Evolutionary conservation across 2,329 filamentous ascomycete genomes (phyloP).

Genomic region (Diaporthe ampelina): DNA sequence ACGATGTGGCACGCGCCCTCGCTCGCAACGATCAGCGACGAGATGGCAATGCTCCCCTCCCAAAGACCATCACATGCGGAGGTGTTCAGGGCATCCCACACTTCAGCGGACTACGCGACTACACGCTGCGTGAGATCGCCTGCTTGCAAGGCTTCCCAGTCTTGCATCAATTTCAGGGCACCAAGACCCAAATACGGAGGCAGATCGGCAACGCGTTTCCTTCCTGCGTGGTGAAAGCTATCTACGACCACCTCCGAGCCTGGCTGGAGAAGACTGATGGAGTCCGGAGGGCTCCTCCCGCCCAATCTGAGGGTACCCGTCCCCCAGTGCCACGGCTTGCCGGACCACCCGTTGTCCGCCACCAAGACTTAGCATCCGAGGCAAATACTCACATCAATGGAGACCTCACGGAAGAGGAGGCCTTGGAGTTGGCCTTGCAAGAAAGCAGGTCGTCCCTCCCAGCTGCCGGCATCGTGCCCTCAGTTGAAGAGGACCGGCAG

Average conservation of each 20-base stretch:
- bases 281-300: conserved; percentile 39
- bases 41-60: conserved; percentile 61
- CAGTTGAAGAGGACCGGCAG: neutral
- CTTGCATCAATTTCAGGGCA: conserved; percentile 68
- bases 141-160: conserved; percentile 78
- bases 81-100: conserved; percentile 72
- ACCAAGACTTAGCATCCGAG: conserved; percentile 39
- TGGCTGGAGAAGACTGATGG: conserved; percentile 62
- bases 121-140: conserved; percentile 79
- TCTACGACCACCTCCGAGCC: conserved; percentile 62
- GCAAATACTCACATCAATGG: neutral
- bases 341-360: too few relatives aligned
- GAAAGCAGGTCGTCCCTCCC: neutral
- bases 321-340: neutral
- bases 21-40: conserved; percentile 53
- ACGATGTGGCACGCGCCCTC: conserved; percentile 51
- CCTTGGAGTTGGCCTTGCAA: conserved; percentile 2
- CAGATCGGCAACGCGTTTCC: conserved; percentile 89
- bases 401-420: conserved; percentile 63
- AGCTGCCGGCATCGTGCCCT: neutral
- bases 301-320: neutral
- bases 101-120: conserved; percentile 71
- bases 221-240: conserved; percentile 64
- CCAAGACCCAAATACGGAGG: conserved; percentile 58
- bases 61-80: conserved; percentile 73